phyloP scores from a whole-genome alignment of 306 rosid species.

The Senna siamea region DNA sequence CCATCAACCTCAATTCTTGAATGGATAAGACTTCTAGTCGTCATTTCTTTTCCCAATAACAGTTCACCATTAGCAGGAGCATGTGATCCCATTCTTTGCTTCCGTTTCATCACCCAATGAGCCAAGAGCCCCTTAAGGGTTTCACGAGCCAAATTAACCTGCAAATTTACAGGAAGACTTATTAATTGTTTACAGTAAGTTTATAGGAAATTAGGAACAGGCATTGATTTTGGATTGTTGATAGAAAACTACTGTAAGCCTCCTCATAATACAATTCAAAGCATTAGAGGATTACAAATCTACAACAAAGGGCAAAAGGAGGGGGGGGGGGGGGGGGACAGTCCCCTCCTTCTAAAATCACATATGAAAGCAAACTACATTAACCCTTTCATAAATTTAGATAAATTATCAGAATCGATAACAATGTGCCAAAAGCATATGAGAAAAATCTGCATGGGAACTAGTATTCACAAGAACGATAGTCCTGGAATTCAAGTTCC shows the following conservation, averaged over 20 bases:
- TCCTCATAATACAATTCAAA: constrained; percentile 17
- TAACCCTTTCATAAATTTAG: constrained; percentile 28
- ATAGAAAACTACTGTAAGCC: constrained; percentile 23
- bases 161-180: constrained; percentile 36
- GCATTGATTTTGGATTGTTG: constrained; percentile 31
- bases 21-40: constrained; percentile 74
- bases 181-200: background rate
- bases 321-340: background rate
- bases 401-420: constrained; percentile 21
- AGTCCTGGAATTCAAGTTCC: background rate
- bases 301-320: background rate
- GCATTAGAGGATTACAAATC: background rate
- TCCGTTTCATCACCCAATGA: constrained; percentile 86
- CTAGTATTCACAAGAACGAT: background rate
- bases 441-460: constrained; percentile 23
- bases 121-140: constrained; percentile 95
- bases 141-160: constrained; percentile 95
- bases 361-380: background rate
- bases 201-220: background rate
- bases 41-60: constrained; percentile 74
- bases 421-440: background rate
- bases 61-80: constrained; percentile 83
- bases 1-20: constrained; percentile 81
- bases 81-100: constrained; percentile 73
- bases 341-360: too few relatives aligned